These are phyloP conservation scores for Barbarea vulgaris DNA, from an alignment of 345 rosid species.

Conservation along the genomic window DNA sequence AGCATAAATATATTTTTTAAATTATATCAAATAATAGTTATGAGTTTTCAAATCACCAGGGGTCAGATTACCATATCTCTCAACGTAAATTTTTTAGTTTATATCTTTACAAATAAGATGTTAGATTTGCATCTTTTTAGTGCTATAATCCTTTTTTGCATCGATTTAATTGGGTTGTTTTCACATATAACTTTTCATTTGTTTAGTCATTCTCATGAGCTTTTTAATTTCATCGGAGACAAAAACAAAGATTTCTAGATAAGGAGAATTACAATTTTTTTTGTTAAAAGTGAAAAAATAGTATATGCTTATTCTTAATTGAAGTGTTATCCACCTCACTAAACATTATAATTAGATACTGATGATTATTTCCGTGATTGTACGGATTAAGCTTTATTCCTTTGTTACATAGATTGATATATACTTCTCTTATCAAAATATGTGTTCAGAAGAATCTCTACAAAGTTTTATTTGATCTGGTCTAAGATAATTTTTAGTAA, in stretches of 20 bases:
- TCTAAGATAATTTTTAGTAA: background rate
- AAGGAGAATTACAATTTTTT: background rate
- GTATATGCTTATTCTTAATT: constrained; percentile 18
- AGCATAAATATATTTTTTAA: background rate
- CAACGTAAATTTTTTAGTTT: background rate
- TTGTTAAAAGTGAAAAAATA: background rate
- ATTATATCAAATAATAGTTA: background rate
- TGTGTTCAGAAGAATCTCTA: constrained; percentile 17
- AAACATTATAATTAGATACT: constrained; percentile 22
- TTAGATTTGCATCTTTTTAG: background rate
- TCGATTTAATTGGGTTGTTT: background rate
- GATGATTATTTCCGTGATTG: constrained; percentile 26
- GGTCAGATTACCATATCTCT: constrained; percentile 1
- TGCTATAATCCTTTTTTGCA: background rate
- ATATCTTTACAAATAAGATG: background rate
- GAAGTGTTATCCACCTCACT: constrained; percentile 36
- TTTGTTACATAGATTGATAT: background rate
- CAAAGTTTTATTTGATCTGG: constrained; percentile 25
- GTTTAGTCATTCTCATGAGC: background rate
- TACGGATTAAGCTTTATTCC: constrained; percentile 33
- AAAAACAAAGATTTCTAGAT: background rate
- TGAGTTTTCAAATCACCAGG: constrained; percentile 14
- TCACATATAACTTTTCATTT: background rate
- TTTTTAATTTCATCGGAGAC: background rate
- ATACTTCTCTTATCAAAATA: background rate